Evolutionary conservation across 441 rosid genomes (phyloP), one percentile per base, ranked within the genome.

Genomic region (Caryocar brasiliense): DNA sequence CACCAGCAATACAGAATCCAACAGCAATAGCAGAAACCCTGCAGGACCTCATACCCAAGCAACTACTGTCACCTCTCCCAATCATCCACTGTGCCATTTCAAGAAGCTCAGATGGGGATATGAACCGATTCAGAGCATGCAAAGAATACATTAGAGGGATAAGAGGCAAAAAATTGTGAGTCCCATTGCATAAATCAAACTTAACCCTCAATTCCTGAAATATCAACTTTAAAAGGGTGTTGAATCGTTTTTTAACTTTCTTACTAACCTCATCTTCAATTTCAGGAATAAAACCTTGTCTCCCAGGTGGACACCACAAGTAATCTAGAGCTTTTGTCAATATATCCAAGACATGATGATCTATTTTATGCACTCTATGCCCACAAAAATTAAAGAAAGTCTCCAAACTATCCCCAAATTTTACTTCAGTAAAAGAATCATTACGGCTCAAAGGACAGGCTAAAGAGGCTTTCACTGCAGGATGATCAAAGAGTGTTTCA

Each of bases 61-160:
- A 67, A 47, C 65, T 67, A 56, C 13, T 49, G 21, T 74, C 58
- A 63, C 75, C 47, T 60, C 56, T 75, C 65, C 62, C 61, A 51
- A 92, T 72, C 59, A 86, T 65, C 77, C 75, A 86, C 49, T 58
- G 63, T 24, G 64, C 88, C 30, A 84, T 55, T 51, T 78, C 60
- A 63, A 92, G 77, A 57, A 86, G 77, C 61, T 79, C 63, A 44
- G 81, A 72, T 19, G 97, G 99, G 45, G 95, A 80, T 44, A 77
- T 54, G 61, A 71, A 77, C 48, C 59, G 70, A 56, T 66, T 50
- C 64, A 92, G 58, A 68, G 75, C 47, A 71, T 76, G 81, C 51
- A 84, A 45, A 37, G 79, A 61, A 59, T 74, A 71, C 72, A 78
- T 70, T 54, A 68, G 55, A 60, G 77, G 86, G 51, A 79, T 74